Evolutionary conservation across 805 yeast species (phyloP).

Genomic region (Lipomyces mesembrius): DNA sequence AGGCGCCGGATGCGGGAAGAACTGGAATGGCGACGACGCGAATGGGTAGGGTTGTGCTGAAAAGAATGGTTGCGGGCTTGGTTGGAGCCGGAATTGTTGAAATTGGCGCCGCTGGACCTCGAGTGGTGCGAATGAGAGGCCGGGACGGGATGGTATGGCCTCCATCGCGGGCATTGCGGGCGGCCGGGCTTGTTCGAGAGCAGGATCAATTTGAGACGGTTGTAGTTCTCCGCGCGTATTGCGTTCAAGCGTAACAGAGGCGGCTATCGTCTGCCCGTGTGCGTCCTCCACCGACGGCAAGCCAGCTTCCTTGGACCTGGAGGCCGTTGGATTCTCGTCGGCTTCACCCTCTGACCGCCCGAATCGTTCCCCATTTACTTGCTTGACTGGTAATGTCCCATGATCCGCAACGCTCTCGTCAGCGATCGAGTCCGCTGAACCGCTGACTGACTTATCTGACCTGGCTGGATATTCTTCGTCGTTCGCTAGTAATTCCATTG

Average conservation of each 20-base stretch:
- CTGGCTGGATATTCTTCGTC: no score
- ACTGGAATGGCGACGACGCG: not conserved
- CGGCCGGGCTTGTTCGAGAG: not conserved
- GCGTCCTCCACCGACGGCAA: not conserved
- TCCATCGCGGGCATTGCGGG: not conserved
- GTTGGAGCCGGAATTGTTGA: constrained; percentile 1
- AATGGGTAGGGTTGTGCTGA: not conserved
- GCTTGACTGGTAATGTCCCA: no score
- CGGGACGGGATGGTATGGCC: not conserved
- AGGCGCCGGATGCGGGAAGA: not conserved
- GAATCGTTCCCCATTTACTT: no score
- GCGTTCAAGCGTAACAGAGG: not conserved
- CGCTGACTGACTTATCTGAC: no score
- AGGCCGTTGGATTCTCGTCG: not conserved
- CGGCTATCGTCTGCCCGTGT: not conserved
- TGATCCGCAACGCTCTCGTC: no score
- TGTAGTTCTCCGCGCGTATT: not conserved
- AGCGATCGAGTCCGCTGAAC: no score
- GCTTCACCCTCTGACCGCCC: no score
- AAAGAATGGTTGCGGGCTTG: not conserved
- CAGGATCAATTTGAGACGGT: not conserved
- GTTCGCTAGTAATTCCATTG: no score
- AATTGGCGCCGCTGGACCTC: not conserved
- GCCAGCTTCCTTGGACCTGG: not conserved
- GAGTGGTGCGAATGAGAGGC: not conserved